Evolutionary conservation across 2,329 filamentous ascomycete genomes (phyloP), one percentile per base, ranked within the genome.

Genomic region (Thelonectria discophora): DNA sequence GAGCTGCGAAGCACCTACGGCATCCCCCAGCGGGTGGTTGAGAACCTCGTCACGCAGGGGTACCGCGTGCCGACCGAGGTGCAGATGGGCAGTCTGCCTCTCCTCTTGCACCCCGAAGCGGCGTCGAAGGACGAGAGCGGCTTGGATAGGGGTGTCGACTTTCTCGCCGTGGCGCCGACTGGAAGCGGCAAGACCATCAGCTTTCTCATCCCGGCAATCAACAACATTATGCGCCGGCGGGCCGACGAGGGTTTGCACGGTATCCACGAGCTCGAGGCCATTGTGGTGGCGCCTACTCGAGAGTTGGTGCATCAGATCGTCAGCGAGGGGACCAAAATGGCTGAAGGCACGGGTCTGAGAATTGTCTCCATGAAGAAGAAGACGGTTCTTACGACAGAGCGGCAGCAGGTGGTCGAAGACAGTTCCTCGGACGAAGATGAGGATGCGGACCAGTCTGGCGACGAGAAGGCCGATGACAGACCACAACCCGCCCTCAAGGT

Each of bases 181-280:
- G 95, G 95, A 21, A 98, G 94, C 75, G 95, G 95, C 46, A 99
- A 99, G 82, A 99, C 95, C 0, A 81, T 99, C 65, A 93, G 93
- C 17, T 99, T 97, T 72, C 78, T 98, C 70, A 91, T 99, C 43
- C 94, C 94, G 0, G 84, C 93, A 3, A 88, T 99, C 69, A 90
- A 97, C 73, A 85, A 86, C 47, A 88, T 97, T 43, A 81, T 92
- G 67, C 82, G 84, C 63, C 79, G 85, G 55, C 79, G 84, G 43
- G 80, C 83, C 1, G 78, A 82, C 40, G 78, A 82, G 68, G 76
- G 81, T 4, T 43, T 73, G 5, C 55, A 70, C 6, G 69, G 66
- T 2, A 67, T 74, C 7, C 84, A 87, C 64, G 77, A 82, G 11
- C 79, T 93, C 9, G 84, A 90, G 70, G 86, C 88, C 0, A 78